These are phyloP conservation scores for Thelonectria discophora DNA, from an alignment of 2,329 filamentous ascomycete genomes.

Conservation along the genomic window DNA sequence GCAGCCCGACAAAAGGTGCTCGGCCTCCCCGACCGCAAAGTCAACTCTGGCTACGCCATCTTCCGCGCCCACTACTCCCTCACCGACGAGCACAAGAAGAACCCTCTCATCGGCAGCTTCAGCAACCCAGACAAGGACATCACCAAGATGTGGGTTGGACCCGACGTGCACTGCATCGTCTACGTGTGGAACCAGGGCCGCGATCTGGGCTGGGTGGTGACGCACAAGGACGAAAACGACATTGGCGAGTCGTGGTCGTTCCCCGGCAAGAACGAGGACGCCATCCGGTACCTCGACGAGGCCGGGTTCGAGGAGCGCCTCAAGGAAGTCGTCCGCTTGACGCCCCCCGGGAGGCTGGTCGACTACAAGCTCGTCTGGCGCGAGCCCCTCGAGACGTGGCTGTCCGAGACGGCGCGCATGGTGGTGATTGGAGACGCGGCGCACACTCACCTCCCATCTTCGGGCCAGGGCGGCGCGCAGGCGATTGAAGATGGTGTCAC, in stretches of 20 bases:
- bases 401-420: conserved; percentile 50
- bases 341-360: conserved; percentile 41
- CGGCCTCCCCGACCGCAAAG: neutral
- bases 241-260: no score
- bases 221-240: conserved; percentile 42
- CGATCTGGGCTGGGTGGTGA: conserved; percentile 5
- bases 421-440: conserved; percentile 59
- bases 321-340: conserved; percentile 47
- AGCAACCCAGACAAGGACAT: neutral
- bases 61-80: neutral
- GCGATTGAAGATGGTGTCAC: conserved; percentile 60
- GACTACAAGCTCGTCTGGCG: conserved; percentile 48
- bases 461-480: conserved; percentile 57
- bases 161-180: neutral
- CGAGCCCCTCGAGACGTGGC: conserved; percentile 42
- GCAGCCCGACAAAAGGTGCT: conserved; percentile 2
- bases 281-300: no score
- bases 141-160: neutral
- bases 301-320: conserved; percentile 43
- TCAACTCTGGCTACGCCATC: conserved; percentile 12
- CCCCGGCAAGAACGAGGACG: no score
- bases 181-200: conserved; percentile 5
- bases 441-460: conserved; percentile 59
- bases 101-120: neutral
- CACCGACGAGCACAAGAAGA: conserved; percentile 1